Evolutionary conservation across 2,329 filamentous ascomycete species (phyloP).

Genomic region (Cercospora berteroae): DNA sequence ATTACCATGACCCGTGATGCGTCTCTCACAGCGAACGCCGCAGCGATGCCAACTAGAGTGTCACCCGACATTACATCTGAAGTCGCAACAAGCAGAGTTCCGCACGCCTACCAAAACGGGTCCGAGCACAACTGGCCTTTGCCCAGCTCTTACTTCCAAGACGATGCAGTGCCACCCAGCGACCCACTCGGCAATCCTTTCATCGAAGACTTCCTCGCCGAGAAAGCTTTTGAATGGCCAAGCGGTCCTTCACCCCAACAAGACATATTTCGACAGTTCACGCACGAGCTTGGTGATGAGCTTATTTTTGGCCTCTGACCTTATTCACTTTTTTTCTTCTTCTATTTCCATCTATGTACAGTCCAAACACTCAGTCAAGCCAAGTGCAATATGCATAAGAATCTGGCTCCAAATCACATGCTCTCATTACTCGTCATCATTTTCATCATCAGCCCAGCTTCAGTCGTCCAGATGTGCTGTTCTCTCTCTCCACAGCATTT

Average conservation of each 20-base stretch:
- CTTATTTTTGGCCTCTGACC: conserved; percentile 16
- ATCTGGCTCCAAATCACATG: neutral
- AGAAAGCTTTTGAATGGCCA: conserved; percentile 24
- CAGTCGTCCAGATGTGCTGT: neutral
- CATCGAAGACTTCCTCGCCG: conserved; percentile 26
- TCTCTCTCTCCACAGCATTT: neutral
- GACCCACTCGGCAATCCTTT: conserved; percentile 26
- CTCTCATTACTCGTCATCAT: conserved; percentile 2
- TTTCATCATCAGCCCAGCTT: neutral
- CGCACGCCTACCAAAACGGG: neutral
- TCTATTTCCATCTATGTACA: neutral
- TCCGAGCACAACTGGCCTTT: neutral
- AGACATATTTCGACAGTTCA: conserved; percentile 22
- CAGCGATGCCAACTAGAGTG: neutral
- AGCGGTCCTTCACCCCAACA: conserved; percentile 21
- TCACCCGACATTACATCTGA: neutral
- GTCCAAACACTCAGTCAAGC: neutral
- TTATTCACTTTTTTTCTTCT: neutral
- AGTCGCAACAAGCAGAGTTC: neutral
- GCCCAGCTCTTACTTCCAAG: conserved; percentile 4
- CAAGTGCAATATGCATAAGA: neutral
- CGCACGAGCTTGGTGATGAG: conserved; percentile 23
- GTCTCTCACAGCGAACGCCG: neutral
- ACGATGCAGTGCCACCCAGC: conserved; percentile 12
- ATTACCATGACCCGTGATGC: neutral